These are phyloP conservation scores for Annona cherimola DNA, from an alignment of 164 flowering plant species.

Conservation along the genomic window DNA sequence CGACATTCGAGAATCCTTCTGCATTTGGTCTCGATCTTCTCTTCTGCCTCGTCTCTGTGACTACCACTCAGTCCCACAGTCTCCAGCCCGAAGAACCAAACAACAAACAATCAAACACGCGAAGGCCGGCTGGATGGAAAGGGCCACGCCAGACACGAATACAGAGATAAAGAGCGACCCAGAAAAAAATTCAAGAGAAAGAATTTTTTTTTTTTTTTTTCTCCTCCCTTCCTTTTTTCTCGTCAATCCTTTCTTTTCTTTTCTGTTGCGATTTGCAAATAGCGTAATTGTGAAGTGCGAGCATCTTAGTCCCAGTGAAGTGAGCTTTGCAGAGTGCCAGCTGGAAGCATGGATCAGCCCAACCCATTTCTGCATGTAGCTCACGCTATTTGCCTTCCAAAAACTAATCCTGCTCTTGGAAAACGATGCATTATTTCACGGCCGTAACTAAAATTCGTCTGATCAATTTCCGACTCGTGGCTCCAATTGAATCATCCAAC, in stretches of 20 bases:
- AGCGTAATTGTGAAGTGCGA: neutral
- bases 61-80: conserved; percentile 25
- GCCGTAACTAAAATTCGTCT: too few species aligned
- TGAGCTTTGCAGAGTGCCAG: neutral
- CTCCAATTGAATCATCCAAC: too few species aligned
- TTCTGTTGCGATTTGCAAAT: neutral
- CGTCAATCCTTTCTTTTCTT: neutral
- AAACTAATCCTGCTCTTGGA: too few species aligned
- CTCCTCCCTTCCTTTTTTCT: neutral
- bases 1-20: conserved; percentile 50
- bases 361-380: neutral
- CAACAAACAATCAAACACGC: conserved; percentile 31
- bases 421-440: too few species aligned
- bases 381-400: neutral
- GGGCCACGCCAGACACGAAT: conserved; percentile 24
- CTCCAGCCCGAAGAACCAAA: conserved; percentile 7
- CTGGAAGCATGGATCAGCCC: neutral
- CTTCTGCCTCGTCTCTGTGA: conserved; percentile 22
- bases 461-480: too few species aligned
- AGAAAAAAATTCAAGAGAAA: neutral
- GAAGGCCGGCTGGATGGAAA: conserved; percentile 32
- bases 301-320: neutral
- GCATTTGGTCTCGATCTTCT: conserved; percentile 34
- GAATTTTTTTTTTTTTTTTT: neutral
- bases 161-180: conserved; percentile 8